Evolutionary conservation across 805 yeast genomes (phyloP).

Genomic region (Starmera pachycereana): DNA sequence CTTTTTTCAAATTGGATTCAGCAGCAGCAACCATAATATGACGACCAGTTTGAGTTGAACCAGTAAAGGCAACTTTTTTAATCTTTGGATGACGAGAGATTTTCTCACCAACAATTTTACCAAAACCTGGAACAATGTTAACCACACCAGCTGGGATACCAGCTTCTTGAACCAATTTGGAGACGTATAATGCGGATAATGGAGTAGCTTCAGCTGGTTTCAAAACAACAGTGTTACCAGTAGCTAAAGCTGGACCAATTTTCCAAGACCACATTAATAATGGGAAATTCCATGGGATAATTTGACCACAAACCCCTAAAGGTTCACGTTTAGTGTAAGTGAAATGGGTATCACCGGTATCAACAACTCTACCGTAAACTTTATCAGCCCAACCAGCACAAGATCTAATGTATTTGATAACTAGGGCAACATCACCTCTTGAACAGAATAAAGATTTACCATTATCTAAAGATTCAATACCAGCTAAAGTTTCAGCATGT

Average conservation of each 20-base stretch:
- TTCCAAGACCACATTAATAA: slow-evolving; percentile 83
- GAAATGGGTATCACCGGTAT: slow-evolving; percentile 55
- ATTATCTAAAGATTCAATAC: slow-evolving; percentile 80
- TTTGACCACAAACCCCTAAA: slow-evolving; percentile 80
- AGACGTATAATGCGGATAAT: slow-evolving; percentile 63
- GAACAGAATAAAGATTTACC: slow-evolving; percentile 76
- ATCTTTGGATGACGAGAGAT: slow-evolving; percentile 60
- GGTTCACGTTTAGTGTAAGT: slow-evolving; percentile 71
- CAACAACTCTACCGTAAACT: slow-evolving; percentile 44
- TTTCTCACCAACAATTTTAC: slow-evolving; percentile 65
- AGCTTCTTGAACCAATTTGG: slow-evolving; percentile 56
- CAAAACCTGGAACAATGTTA: slow-evolving; percentile 72
- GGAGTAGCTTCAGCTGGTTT: slow-evolving; percentile 89
- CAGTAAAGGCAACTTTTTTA: slow-evolving; percentile 79
- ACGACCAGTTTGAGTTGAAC: slow-evolving; percentile 84
- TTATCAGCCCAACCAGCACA: slow-evolving; percentile 81
- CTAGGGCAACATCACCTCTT: slow-evolving; percentile 65
- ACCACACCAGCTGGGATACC: slow-evolving; percentile 80
- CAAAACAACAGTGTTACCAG: slow-evolving; percentile 77
- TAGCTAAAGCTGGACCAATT: slow-evolving; percentile 75
- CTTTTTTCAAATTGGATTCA: slow-evolving; percentile 73
- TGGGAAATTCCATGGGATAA: slow-evolving; percentile 93
- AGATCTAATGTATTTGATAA: slow-evolving; percentile 64
- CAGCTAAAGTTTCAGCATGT: slow-evolving; percentile 63
- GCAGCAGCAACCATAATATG: slow-evolving; percentile 74